Evolutionary conservation across 129 eudicot genomes (phyloP).

Genomic region (Smallanthus sonchifolius): DNA sequence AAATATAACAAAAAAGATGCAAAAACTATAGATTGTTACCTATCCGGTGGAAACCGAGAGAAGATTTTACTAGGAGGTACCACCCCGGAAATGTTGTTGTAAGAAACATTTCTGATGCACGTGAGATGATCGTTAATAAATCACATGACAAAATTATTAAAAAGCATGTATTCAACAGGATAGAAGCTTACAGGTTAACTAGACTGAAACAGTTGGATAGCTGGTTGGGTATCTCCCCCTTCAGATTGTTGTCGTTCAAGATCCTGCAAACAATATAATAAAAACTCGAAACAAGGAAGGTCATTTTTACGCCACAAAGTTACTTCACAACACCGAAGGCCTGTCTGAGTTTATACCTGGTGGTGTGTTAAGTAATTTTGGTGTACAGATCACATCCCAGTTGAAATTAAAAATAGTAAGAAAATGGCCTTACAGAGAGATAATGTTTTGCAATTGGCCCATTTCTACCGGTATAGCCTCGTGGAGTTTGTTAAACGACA

Average conservation of each 20-base stretch:
- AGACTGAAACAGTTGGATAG: constrained; percentile 77
- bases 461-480: constrained; percentile 62
- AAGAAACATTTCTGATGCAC: constrained; percentile 58
- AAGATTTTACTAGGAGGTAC: constrained; percentile 56
- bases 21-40: constrained; percentile 31
- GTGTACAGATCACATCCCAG: not conserved
- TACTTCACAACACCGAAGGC: not conserved
- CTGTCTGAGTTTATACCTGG: not conserved
- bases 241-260: constrained; percentile 57
- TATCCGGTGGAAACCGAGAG: constrained; percentile 65
- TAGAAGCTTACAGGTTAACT: constrained; percentile 46
- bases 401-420: not conserved
- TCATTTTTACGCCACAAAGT: not conserved
- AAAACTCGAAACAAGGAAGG: not conserved
- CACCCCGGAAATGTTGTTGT: constrained; percentile 74
- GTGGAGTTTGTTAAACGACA: constrained; percentile 60
- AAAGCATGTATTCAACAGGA: not conserved
- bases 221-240: constrained; percentile 66
- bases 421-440: constrained; percentile 52
- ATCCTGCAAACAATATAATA: constrained; percentile 42
- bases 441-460: constrained; percentile 76
- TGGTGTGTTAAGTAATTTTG: not conserved
- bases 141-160: not conserved
- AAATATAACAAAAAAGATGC: not conserved
- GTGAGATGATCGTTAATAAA: constrained; percentile 1